Base-by-base conservation (phyloP, 164 flowering plant species). In the Warburgia ugandensis region DNA sequence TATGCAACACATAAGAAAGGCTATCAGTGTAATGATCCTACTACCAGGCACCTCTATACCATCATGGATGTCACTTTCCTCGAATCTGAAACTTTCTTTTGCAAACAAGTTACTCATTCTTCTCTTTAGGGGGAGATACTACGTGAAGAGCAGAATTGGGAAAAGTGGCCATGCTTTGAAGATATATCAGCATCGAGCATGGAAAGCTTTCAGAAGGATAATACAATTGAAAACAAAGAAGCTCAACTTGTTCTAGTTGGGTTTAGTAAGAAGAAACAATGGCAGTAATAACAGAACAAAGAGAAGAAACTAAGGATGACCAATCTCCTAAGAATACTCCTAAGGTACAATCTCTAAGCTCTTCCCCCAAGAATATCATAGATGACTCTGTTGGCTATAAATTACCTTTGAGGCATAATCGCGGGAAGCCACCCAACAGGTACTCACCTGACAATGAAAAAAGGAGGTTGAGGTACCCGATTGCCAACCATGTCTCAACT, bases 51-150 rank as follows among this genome's bases (percentile, higher is more conserved):
- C 6, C 19, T 14, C 3, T 32, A 3, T 49, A 26, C 17, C 8
- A 19, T 40, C 3, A 21, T 32, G n/a, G 53, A 49, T 33, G 40
- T 49, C 33, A 49, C 53, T n/a, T n/a, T n/a, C n/a, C n/a, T n/a
- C n/a, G n/a, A n/a, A n/a, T n/a, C n/a, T n/a, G n/a, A n/a, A n/a
- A 5, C 32, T 49, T 21, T 10, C 4, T 48, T 29, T 16, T 48
- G 26, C 23, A 12, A 29, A 13, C 30, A 20, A 28, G 4, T 17
- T 5, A 11, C 28, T 21, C 22, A 23, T 13, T 8, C 5, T 49
- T 35, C 23, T 47, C 35, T 25, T 7, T 35, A 28, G 0, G 30
- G 50, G 50, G n/a, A 21, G 40, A 32, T 5, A 31, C 35, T 31
- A 31, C 7, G 11, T 31, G 35, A 31, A 31, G 35, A 31, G 35